Conservation (phyloP, 2,329 filamentous ascomycete genomes). For the Neopestalotiopsis sp. region DNA sequence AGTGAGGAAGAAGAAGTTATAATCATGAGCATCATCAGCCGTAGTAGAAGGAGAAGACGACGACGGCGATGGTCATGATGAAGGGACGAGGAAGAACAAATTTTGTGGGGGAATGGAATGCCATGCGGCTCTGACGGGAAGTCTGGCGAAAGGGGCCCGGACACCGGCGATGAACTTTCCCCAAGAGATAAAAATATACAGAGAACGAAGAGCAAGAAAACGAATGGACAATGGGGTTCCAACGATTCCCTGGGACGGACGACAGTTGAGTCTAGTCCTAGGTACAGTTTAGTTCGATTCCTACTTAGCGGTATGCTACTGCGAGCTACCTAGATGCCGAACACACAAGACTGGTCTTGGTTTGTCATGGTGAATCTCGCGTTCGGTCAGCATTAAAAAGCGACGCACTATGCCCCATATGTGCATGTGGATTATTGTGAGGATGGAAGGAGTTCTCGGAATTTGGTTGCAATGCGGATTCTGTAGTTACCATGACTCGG, state of each 20-base stretch:
- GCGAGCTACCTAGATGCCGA: neutral
- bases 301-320: neutral
- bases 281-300: neutral
- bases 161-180: slow-evolving; percentile 17
- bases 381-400: neutral
- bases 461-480: neutral
- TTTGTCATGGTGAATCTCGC: neutral
- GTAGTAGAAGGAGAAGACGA: neutral
- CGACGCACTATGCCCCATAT: slow-evolving; percentile 3
- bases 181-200: neutral
- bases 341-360: neutral
- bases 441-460: neutral
- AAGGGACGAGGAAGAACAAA: neutral
- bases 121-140: neutral
- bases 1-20: too few relatives aligned
- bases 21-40: neutral
- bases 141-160: slow-evolving; percentile 24
- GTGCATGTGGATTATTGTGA: neutral
- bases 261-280: slow-evolving; percentile 7
- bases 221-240: neutral
- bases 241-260: slow-evolving; percentile 3
- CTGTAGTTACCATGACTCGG: neutral
- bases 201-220: neutral
- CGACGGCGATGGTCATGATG: neutral
- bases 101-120: neutral